Base-by-base conservation (phyloP, 2,329 filamentous ascomycete genomes). In the Fusarium austroafricanum region DNA sequence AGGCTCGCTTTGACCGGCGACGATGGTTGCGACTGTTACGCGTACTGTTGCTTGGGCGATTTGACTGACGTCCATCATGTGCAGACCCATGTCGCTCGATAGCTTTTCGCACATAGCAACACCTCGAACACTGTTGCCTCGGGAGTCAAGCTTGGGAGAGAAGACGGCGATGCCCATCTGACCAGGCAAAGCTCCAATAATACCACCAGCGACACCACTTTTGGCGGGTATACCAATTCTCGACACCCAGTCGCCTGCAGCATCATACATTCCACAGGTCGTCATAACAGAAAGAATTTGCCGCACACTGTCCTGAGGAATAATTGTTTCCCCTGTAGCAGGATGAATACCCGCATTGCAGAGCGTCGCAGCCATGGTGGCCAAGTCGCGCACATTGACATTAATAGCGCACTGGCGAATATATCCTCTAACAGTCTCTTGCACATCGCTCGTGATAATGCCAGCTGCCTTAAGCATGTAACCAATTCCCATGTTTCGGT, bases 251-350 rank as follows among this genome's bases (percentile, higher is more conserved):
- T 79, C 76, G 6, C 78, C 78, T 0, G 78, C 78, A n/a, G 77
- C 76, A 64, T 80, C 74, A 65, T 81, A 81, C 78, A 80, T 81
- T 29, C 79, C 78, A 42, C 79, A 81, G 1, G 79, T 81, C 1
- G 79, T 80, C 78, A 81, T 81, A 55, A 81, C 75, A 10, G 79
- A 80, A 4, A 81, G 71, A 1, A 81, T 78, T 43, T 81, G 79
- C 10, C 79, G 75, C 2, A 80, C 78, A 47, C 76, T 79, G 4
- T 67, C 61, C 5, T 78, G 76, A 0, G 78, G 76, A 12, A 81
- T 80, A 14, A 80, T 75, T 11, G 28, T 44, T 15, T 79, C 77
- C 3, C 72, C 72, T 0, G 75, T 77, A 8, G 73, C 53, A 2
- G 79, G 79, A 26, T 80, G 76, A 4, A 77, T 71, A 8, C 79